Percentiles rank a stretch among this genome's conserved stretches.
These are phyloP conservation scores for Pythium rhizo-oryzae DNA, from an alignment of 352 stramenopile genomes.

Conservation along the genomic window DNA sequence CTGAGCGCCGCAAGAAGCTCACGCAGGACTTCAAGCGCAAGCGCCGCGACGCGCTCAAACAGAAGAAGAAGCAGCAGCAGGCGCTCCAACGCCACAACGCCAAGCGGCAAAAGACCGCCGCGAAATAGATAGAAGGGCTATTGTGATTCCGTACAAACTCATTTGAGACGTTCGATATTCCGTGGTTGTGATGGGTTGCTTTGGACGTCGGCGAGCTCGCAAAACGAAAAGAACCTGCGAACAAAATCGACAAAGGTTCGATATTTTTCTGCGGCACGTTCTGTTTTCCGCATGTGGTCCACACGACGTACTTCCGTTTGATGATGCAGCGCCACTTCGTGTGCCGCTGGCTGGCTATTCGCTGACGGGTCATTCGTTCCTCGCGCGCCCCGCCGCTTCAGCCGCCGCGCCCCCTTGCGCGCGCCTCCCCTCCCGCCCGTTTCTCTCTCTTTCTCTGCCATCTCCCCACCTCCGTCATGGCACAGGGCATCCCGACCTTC, in stretches of 20 bases:
- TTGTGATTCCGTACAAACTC: no score
- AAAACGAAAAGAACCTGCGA: no score
- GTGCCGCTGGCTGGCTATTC: no score
- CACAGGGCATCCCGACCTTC: background rate
- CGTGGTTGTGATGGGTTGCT: background rate
- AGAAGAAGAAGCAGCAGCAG: constrained; percentile 74
- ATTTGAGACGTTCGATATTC: no score
- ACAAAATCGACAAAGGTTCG: background rate
- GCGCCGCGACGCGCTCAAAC: constrained; percentile 71
- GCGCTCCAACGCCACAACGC: constrained; percentile 27
- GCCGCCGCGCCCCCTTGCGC: no score
- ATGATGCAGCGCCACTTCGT: background rate
- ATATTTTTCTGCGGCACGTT: background rate
- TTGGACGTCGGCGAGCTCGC: no score
- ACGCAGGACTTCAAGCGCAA: constrained; percentile 86
- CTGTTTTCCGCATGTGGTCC: background rate
- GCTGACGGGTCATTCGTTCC: no score
- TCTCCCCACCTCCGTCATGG: no score
- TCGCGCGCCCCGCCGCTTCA: background rate
- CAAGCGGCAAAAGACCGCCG: constrained; percentile 42
- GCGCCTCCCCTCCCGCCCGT: no score
- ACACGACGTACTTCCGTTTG: background rate
- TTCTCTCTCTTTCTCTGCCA: no score
- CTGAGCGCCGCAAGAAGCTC: constrained; percentile 67
- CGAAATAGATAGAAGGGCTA: constrained; percentile 9